Base-by-base conservation (phyloP, 2,329 filamentous ascomycete species). In the Pyrenophora seminiperda region DNA sequence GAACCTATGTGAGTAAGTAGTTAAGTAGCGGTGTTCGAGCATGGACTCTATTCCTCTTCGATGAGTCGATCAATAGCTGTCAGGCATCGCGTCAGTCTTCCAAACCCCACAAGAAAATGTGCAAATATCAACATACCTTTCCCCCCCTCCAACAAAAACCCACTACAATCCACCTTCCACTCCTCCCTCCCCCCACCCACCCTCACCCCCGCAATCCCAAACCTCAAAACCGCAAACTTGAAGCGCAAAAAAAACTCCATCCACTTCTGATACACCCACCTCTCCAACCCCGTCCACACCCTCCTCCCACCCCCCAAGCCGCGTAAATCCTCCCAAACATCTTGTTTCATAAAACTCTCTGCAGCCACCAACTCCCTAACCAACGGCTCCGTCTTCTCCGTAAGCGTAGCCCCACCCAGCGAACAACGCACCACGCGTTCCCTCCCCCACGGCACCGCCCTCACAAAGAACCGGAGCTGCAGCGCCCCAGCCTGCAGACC, bases 81-180 rank as follows among this genome's bases (percentile, higher is more conserved):
- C n/a, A n/a, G n/a, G 11, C 19, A 7, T 4, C 3, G n/a, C 15
- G 40, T 65, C 33, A 65, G 58, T 30, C 3, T 17, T 4, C 10
- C 19, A 10, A 10, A n/a, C 4, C 27, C 9, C 7, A 13, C n/a
- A 14, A 3, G 22, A 5, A 11, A 2, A 17, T 10, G 2, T 20
- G 3, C 14, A 20, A 15, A 15, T 2, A 15, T 13, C 9, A 13
- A 61, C 65, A 37, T 67, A 73, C 70, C 70, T 68, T 61, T 62
- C 17, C 70, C 70, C 32, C 71, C 54, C 34, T 73, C 70, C 5
- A 65, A 41, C 46, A 73, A 42, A 37, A 60, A 69, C 0, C 67
- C 70, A 10, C 62, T 63, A 48, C 68, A 72, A 43, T 73, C 70
- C 38, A 73, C 64, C 54, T 72, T 72, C 68, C 68, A 73, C 41